Evolutionary conservation across 305 asterid genomes (phyloP).

Genomic region (Galium porrigens): DNA sequence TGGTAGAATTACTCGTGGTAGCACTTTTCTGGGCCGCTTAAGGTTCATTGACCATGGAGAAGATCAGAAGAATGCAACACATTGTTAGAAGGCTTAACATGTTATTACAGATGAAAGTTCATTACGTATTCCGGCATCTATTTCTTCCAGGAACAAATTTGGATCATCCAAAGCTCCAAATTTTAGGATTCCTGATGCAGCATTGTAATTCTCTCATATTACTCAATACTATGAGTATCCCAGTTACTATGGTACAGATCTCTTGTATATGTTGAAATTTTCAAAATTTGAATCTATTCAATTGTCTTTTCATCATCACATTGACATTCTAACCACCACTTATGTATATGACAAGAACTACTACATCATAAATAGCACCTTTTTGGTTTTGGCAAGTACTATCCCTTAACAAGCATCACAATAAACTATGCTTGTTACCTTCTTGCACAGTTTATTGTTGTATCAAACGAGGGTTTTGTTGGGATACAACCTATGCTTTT

Average conservation of each 20-base stretch:
- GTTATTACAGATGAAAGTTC: neutral
- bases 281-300: neutral
- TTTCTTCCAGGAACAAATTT: neutral
- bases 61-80: neutral
- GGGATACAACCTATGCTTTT: slow-evolving; percentile 1
- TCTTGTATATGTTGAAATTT: neutral
- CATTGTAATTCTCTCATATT: neutral
- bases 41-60: slow-evolving; percentile 3
- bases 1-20: slow-evolving; percentile 32
- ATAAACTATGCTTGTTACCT: neutral
- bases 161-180: slow-evolving; percentile 1
- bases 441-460: neutral
- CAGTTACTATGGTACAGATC: neutral
- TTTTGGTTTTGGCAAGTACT: neutral
- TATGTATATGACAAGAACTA: neutral
- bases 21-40: neutral
- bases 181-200: slow-evolving; percentile 6
- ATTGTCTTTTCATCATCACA: neutral
- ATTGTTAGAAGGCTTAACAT: neutral
- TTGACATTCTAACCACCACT: neutral
- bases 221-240: neutral
- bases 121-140: slow-evolving; percentile 1
- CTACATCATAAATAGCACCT: neutral
- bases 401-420: neutral
- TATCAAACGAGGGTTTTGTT: neutral